phyloP scores from a whole-genome alignment of 805 yeast genomes.

The Sungouiozyma intestinalis region DNA sequence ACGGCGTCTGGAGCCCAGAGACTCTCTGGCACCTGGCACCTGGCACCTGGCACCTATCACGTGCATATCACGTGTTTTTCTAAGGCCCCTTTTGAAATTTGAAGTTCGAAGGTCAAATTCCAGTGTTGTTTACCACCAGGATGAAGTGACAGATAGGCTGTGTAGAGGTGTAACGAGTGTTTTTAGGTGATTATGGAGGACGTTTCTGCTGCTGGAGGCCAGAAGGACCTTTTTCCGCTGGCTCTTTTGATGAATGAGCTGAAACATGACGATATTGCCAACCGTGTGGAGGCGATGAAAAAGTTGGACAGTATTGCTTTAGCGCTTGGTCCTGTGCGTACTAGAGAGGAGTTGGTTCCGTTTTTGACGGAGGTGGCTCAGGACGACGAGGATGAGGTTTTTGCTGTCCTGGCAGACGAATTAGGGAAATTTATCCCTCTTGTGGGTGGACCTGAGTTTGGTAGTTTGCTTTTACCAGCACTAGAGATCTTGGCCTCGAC shows the following conservation, averaged over 20 bases:
- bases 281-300: conserved; percentile 90
- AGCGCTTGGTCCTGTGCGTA: conserved; percentile 89
- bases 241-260: conserved; percentile 95
- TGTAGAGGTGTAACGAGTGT: not conserved
- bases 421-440: conserved; percentile 79
- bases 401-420: conserved; percentile 86
- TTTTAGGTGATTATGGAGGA: not conserved
- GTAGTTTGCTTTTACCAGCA: conserved; percentile 48
- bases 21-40: not conserved
- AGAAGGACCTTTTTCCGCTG: conserved; percentile 67
- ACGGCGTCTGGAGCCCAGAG: not conserved
- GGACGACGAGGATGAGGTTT: conserved; percentile 97
- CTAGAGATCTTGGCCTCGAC: conserved; percentile 79
- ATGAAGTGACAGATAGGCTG: not conserved
- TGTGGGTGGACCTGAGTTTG: conserved; percentile 71
- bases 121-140: not conserved
- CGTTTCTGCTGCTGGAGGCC: conserved; percentile 6
- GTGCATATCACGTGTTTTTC: not conserved
- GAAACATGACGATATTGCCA: conserved; percentile 90
- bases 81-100: not conserved
- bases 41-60: not conserved
- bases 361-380: conserved; percentile 77
- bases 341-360: conserved; percentile 81
- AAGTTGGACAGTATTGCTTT: conserved; percentile 87
- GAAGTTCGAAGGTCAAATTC: not conserved